Base-by-base conservation (phyloP, 2,329 filamentous ascomycete species). In the Colletotrichum plurivorum region DNA sequence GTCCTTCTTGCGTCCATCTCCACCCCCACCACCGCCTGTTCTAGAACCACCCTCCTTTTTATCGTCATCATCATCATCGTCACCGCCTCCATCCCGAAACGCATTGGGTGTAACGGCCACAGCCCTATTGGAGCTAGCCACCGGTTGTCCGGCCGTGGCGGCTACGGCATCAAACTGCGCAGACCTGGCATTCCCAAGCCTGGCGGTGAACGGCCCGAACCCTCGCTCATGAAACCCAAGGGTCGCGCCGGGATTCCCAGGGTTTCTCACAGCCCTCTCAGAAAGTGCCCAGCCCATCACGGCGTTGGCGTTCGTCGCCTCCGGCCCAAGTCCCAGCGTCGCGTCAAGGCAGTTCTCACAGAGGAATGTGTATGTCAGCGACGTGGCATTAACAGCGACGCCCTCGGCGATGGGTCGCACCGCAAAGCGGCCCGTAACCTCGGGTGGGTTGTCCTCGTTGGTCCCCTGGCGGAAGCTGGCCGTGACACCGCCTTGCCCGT, bases 351-450 rank as follows among this genome's bases (percentile, higher is more conserved):
- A 81, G 12, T 75, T 75, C 52, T 81, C 76, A 75, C 83, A 85
- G 6, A 85, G 75, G 73, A 85, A 85, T 1, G 83, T 85, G 72
- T 83, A 84, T 0, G 80, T 80, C 59, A 84, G 79, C 67, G 80
- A 79, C 0, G 81, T 82, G 54, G 71, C 74, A 75, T 84, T 85
- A 65, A 83, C 79, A 39, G 77, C 79, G 6, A 82, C 84, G 1
- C 79, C 83, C n/a, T 79, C 78, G 5, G 78, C 71, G 49, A 85
- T 84, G 16, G 82, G 78, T 2, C 73, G 73, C 8, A 83, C 78
- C 2, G 77, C 75, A 68, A 84, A 84, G 31, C 77, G 72, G 4
- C 83, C 83, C 2, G 77, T 78, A 7, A 82, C 78, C 46, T 84
- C 80, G n/a, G 82, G 76, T 31, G 83, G 83, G 61, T 81, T 80